These are phyloP conservation scores for Venturia oleaginea DNA, from an alignment of 2,329 filamentous ascomycete genomes.

Conservation along the genomic window DNA sequence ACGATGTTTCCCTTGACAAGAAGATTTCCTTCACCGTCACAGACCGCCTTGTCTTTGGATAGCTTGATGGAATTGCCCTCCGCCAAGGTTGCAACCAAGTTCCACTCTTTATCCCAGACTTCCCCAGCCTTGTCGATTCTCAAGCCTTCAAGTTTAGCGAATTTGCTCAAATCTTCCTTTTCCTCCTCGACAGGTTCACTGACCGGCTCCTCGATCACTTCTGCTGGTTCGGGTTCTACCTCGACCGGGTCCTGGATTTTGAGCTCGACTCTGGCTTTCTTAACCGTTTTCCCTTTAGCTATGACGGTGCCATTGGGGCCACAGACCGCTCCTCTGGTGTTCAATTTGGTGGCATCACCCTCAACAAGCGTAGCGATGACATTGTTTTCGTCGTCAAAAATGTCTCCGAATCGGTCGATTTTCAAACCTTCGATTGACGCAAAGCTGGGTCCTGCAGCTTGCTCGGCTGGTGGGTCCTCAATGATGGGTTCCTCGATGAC, in stretches of 20 bases:
- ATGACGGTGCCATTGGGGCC: slow-evolving; percentile 6
- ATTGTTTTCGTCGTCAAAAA: slow-evolving; percentile 59
- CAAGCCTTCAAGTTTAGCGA: neutral
- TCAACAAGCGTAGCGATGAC: slow-evolving; percentile 62
- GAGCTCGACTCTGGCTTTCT: slow-evolving; percentile 7
- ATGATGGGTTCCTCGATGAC: slow-evolving; percentile 21
- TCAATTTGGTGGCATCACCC: slow-evolving; percentile 58
- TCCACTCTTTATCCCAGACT: slow-evolving; percentile 65
- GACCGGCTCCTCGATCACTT: slow-evolving; percentile 61
- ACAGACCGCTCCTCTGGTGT: slow-evolving; percentile 35
- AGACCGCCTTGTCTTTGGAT: neutral
- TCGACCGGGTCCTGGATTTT: neutral
- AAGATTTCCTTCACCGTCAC: slow-evolving; percentile 5
- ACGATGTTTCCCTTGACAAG: neutral
- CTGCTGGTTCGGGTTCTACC: slow-evolving; percentile 21
- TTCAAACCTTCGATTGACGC: slow-evolving; percentile 46
- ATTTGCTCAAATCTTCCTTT: neutral
- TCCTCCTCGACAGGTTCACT: slow-evolving; percentile 46
- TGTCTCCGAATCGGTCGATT: slow-evolving; percentile 46
- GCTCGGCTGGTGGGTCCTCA: slow-evolving; percentile 15
- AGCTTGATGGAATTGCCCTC: slow-evolving; percentile 2
- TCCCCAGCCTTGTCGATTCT: slow-evolving; percentile 48
- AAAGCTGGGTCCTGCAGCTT: slow-evolving; percentile 27
- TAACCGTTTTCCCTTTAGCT: neutral
- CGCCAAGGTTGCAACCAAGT: slow-evolving; percentile 25